These are phyloP conservation scores for Agaricus blazei DNA, from an alignment of 768 basidiomycete genomes.

Conservation along the genomic window DNA sequence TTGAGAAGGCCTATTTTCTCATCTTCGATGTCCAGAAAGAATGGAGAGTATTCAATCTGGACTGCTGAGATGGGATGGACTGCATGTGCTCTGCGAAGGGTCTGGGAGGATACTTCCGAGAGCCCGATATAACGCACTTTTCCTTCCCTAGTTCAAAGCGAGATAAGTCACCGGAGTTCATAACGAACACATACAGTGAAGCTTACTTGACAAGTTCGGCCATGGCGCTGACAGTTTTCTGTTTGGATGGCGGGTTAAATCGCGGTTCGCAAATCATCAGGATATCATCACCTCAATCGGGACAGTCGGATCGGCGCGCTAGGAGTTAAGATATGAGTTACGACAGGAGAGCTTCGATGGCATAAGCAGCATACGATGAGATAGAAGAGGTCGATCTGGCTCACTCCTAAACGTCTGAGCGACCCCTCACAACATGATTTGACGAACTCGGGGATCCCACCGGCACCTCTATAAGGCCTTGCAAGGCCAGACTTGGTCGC, in stretches of 20 bases:
- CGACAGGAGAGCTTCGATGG: no score
- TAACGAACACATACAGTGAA: background rate
- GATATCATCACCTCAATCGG: background rate
- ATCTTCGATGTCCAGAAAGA: slow-evolving; percentile 43
- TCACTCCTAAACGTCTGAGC: slow-evolving; percentile 35
- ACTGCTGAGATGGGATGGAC: slow-evolving; percentile 46
- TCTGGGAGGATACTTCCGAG: slow-evolving; percentile 42
- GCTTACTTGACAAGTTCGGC: slow-evolving; percentile 46
- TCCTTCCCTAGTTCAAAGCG: slow-evolving; percentile 22
- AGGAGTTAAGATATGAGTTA: background rate
- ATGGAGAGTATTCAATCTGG: slow-evolving; percentile 49
- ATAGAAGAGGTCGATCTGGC: slow-evolving; percentile 42
- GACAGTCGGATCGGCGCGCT: background rate
- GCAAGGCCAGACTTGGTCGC: slow-evolving; percentile 45
- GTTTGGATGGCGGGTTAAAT: background rate
- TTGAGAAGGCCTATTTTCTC: slow-evolving; percentile 34
- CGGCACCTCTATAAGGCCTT: slow-evolving; percentile 10
- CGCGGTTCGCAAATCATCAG: background rate
- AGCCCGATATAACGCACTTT: slow-evolving; percentile 48
- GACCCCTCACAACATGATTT: slow-evolving; percentile 31
- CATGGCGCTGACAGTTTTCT: slow-evolving; percentile 42
- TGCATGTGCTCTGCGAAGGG: slow-evolving; percentile 45
- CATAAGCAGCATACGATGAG: slow-evolving; percentile 23
- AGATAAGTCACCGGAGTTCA: slow-evolving; percentile 15
- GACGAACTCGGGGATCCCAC: slow-evolving; percentile 34